Evolutionary conservation across 2,329 filamentous ascomycete genomes (phyloP).

Genomic region (Alternaria longipes): DNA sequence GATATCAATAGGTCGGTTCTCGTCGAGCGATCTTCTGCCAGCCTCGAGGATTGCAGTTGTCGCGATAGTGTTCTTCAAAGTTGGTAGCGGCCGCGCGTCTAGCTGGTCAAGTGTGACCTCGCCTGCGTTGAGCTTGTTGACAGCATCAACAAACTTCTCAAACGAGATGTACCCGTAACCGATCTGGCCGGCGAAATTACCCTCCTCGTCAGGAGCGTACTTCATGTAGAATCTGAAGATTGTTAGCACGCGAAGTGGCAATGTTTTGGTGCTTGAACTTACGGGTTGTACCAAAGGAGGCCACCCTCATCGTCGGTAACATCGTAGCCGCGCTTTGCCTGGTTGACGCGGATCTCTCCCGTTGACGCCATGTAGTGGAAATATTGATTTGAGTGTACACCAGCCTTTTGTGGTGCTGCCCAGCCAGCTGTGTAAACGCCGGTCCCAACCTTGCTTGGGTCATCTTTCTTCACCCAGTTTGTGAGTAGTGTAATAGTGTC

Average conservation of each 20-base stretch:
- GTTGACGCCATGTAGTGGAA: constrained; percentile 91
- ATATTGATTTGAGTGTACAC: constrained; percentile 96
- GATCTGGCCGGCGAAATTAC: constrained; percentile 89
- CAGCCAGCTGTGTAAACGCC: constrained; percentile 93
- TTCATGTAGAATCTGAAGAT: constrained; percentile 80
- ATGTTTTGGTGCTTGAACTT: constrained; percentile 40
- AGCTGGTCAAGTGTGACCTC: constrained; percentile 76
- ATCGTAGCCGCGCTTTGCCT: constrained; percentile 94
- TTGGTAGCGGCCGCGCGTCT: constrained; percentile 82
- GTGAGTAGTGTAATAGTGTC: constrained; percentile 93
- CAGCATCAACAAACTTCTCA: constrained; percentile 94
- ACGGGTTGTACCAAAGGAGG: constrained; percentile 87
- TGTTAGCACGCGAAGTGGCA: constrained; percentile 16
- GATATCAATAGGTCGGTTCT: constrained; percentile 80
- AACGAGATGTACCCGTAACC: constrained; percentile 95
- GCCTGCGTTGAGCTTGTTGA: constrained; percentile 79
- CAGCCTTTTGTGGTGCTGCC: constrained; percentile 91
- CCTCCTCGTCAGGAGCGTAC: constrained; percentile 92
- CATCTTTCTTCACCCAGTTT: constrained; percentile 80
- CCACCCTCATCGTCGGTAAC: constrained; percentile 81
- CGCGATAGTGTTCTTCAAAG: constrained; percentile 86
- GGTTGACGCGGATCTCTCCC: constrained; percentile 89
- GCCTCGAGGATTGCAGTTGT: constrained; percentile 93
- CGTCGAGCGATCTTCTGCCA: constrained; percentile 83
- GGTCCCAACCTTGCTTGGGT: constrained; percentile 76